These are phyloP conservation scores for Russula sp. DNA, from an alignment of 768 basidiomycete genomes.

Conservation along the genomic window DNA sequence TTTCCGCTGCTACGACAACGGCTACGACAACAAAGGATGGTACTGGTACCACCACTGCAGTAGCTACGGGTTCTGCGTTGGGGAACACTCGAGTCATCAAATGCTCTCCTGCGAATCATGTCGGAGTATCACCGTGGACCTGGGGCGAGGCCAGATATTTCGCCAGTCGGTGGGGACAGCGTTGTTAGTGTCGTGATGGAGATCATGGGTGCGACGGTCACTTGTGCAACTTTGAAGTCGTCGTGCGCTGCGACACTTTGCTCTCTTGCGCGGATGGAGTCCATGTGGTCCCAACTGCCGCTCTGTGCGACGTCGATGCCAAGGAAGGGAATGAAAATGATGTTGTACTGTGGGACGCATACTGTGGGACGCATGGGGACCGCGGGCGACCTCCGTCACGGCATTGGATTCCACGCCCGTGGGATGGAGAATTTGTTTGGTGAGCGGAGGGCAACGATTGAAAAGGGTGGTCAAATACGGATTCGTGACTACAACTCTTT, in stretches of 20 bases:
- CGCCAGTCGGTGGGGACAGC: slow-evolving; percentile 5
- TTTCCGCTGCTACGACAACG: neutral
- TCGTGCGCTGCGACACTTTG: slow-evolving; percentile 1
- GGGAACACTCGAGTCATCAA: neutral
- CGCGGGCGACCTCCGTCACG: neutral
- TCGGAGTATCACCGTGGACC: neutral
- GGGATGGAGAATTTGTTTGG: neutral
- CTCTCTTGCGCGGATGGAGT: neutral
- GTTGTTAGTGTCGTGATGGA: slow-evolving; percentile 6
- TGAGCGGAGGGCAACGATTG: slow-evolving; percentile 1
- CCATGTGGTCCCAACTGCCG: neutral
- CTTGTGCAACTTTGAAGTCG: neutral
- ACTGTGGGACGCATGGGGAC: slow-evolving; percentile 4
- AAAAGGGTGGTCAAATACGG: neutral
- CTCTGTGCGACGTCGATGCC: too few relatives aligned
- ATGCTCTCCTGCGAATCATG: neutral
- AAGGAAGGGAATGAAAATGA: too few relatives aligned
- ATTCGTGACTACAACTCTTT: slow-evolving; percentile 9
- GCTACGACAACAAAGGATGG: too few relatives aligned
- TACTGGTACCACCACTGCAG: too few relatives aligned
- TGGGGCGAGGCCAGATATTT: neutral
- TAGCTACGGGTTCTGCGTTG: slow-evolving; percentile 2
- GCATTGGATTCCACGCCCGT: slow-evolving; percentile 1
- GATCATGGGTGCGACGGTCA: neutral
- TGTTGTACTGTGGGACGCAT: slow-evolving; percentile 12